phyloP scores from a whole-genome alignment of 805 yeast genomes.

The Kregervanrija fluxuum region DNA sequence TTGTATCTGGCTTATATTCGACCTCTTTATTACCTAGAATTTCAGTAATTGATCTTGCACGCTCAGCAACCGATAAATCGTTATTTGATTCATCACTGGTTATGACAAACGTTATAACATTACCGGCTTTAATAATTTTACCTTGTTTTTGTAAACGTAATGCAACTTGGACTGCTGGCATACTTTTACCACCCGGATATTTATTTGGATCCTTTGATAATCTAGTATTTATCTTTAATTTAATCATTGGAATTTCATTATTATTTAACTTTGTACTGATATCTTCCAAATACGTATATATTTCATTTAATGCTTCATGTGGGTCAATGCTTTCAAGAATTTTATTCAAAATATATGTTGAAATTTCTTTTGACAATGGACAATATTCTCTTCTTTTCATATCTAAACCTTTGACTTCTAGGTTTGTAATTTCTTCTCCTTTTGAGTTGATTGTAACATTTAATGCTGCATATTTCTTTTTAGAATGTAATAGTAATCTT shows the following conservation, averaged over 20 bases:
- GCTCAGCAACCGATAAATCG: slow-evolving; percentile 51
- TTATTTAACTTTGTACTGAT: slow-evolving; percentile 49
- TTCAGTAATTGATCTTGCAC: slow-evolving; percentile 81
- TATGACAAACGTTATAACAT: slow-evolving; percentile 82
- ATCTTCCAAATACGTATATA: slow-evolving; percentile 64
- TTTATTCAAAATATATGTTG: slow-evolving; percentile 65
- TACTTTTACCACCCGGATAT: slow-evolving; percentile 78
- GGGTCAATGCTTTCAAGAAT: slow-evolving; percentile 68
- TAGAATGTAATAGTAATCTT: slow-evolving; percentile 79
- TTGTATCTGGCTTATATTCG: slow-evolving; percentile 60
- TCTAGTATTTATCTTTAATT: slow-evolving; percentile 76
- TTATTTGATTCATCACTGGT: slow-evolving; percentile 38
- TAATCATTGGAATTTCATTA: slow-evolving; percentile 57
- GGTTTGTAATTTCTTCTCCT: slow-evolving; percentile 48
- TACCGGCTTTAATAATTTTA: slow-evolving; percentile 80
- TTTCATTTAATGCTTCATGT: slow-evolving; percentile 63
- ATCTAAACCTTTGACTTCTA: slow-evolving; percentile 95
- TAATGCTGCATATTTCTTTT: slow-evolving; percentile 95
- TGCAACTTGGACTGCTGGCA: slow-evolving; percentile 86
- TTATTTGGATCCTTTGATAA: slow-evolving; percentile 82
- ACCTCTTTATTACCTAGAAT: slow-evolving; percentile 37
- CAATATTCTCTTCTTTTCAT: slow-evolving; percentile 96
- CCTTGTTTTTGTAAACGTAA: slow-evolving; percentile 74
- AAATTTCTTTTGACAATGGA: slow-evolving; percentile 83
- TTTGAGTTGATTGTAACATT: slow-evolving; percentile 39